Base-by-base conservation (phyloP, 176 grass and related monocot species). In the bread wheat (Triticum aestivum) region DNA sequence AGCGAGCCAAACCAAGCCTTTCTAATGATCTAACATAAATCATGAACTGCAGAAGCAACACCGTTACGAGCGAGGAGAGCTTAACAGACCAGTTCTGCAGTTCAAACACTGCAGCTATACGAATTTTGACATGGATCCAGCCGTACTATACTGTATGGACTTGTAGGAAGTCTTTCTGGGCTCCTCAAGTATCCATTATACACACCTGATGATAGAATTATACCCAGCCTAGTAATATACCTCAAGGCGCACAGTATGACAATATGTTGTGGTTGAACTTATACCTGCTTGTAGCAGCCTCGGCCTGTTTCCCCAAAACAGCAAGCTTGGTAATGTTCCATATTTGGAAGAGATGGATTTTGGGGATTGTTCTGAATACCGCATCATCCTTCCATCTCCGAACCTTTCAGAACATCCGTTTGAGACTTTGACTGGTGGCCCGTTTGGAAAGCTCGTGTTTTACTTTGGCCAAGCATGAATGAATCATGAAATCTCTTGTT, bases 121-220 rank as follows among this genome's bases (percentile, higher is more conserved):
- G 29, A 64, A 54, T 27, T 18, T 30, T 20, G 33, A n/a, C 35
- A 34, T 11, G 27, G 56, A 73, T 59, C 56, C 56, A 65, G 66
- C 66, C 6, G 1, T 33, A 84, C 12, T 54, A 5, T 9, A 18
- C 51, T 18, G 51, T 89, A 64, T 65, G 47, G 82, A 65, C 67
- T 9, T 51, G 65, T 71, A 65, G 30, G 59, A 73, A 84, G 65
- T 49, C 35, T 62, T 58, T 21, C 47, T 26, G 35, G 38, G 68
- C 64, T 88, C 24, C 59, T 41, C n/a, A 77, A 56, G 59, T 65
- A 56, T 61, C 49, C 61, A 61, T 45, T 21, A 61, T 72, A 61
- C 24, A 61, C 24, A n/a, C 23, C 18, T 38, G 1, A 44, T 38
- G 1, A 44, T 58, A 59, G 86, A 71, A 42, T 35, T 42, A 32